Conservation (phyloP, 306 rosid species). For the Medicago lupulina region DNA sequence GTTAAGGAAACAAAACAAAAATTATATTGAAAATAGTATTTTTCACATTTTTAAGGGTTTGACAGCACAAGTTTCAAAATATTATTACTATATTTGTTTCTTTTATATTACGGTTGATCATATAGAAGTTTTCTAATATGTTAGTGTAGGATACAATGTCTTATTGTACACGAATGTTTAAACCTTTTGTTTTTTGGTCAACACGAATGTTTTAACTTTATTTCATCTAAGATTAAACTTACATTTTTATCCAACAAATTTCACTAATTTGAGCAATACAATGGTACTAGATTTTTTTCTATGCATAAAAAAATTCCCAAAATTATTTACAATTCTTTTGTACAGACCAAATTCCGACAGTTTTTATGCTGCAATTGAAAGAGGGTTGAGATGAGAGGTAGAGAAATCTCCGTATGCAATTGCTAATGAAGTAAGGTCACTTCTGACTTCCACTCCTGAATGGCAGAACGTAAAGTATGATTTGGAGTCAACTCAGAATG, state of each 20-base stretch:
- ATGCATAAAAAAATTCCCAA: background rate
- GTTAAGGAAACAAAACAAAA: too few relatives aligned
- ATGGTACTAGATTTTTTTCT: background rate
- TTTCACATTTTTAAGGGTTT: too few relatives aligned
- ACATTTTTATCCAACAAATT: background rate
- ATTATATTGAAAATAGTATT: too few relatives aligned
- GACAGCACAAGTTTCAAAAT: too few relatives aligned
- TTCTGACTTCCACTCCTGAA: conserved; percentile 81
- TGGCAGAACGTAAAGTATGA: conserved; percentile 82
- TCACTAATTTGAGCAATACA: conserved; percentile 21
- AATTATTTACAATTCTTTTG: conserved; percentile 32
- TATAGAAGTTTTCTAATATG: too few relatives aligned
- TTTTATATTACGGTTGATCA: too few relatives aligned
- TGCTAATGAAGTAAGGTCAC: conserved; percentile 33
- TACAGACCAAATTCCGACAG: conserved; percentile 30
- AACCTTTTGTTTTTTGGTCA: too few relatives aligned
- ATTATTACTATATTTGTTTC: too few relatives aligned
- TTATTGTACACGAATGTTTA: background rate
- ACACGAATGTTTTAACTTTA: background rate
- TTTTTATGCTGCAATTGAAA: conserved; percentile 21
- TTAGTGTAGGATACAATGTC: background rate
- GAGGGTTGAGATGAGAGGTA: conserved; percentile 6
- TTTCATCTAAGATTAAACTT: conserved; percentile 20
- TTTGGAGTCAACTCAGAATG: conserved; percentile 71
- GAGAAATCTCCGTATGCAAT: conserved; percentile 30